Evolutionary conservation across 306 rosid genomes (phyloP), one percentile per base, ranked within the genome.

Genomic region (Morella rubra): DNA sequence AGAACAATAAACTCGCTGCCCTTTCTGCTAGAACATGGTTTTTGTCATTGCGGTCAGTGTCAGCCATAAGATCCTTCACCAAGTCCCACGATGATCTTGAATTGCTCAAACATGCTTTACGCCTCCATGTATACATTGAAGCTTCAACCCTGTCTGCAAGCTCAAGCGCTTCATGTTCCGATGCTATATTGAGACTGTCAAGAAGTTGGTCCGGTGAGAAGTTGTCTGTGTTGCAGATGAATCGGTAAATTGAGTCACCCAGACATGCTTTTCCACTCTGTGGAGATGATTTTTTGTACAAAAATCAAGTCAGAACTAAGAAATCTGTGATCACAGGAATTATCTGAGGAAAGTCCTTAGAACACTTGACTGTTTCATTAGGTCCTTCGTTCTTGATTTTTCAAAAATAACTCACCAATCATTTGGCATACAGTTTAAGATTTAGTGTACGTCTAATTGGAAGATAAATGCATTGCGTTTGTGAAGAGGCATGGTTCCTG

Each of bases 71-170:
- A 14, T 88, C 99, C 81, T 91, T 96, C 2, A 96, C 94, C 85
- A 88, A 81, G 77, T 81, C 87, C 99, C 99, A 96, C 50, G 99
- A 96, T 18, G 98, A 79, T 78, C 86, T 91, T 68, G 99, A 96
- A 84, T 92, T 84, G 79, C 84, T 91, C 45, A 91, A 14, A 73
- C 99, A 96, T 40, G 99, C 83, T 77, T 96, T 96, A 14, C 98
- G 90, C 61, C 99, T 85, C 99, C 98, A 96, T 61, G 99, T 93
- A 82, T 89, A 91, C 99, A 93, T 92, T 12, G 99, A 96, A 11
- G 99, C 87, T 77, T 96, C 98, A 6, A 91, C 92, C 67, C 79
- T 87, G 71, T 96, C 97, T 9, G 96, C 93, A 46, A 96, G 89
- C 77, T 89, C 90, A 18, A 96, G 97, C 47, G 98, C 99, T 80